Percentiles rank a stretch among this genome's conserved stretches.
phyloP scores from a whole-genome alignment of 108 stramenopile species.

The Nitzschia putrida region DNA sequence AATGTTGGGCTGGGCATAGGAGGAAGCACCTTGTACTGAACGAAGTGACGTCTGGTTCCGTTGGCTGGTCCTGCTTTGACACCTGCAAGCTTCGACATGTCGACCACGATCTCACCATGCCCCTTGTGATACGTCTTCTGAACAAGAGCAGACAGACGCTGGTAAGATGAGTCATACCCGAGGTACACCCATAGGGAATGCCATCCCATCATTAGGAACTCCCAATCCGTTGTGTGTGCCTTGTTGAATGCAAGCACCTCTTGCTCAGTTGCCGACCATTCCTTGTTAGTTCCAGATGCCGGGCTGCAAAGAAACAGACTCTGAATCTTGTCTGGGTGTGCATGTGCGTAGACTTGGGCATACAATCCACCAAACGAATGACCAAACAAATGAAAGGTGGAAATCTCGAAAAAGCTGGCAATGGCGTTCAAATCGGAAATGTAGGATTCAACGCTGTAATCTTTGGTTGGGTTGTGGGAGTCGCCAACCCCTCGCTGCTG shows the following conservation, averaged over 20 bases:
- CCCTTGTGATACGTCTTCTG: not conserved
- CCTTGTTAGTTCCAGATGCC: not conserved
- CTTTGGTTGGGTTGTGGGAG: not conserved
- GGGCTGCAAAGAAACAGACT: not conserved
- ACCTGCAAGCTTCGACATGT: not conserved
- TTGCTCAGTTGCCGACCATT: not conserved
- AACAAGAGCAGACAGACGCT: not conserved
- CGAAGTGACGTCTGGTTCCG: not conserved
- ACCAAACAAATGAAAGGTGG: not conserved
- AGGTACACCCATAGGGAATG: not conserved
- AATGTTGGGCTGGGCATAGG: not conserved
- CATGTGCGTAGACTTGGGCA: not conserved
- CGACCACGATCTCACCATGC: not conserved
- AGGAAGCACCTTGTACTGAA: not conserved
- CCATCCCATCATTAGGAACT: not conserved
- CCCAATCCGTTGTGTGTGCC: not conserved
- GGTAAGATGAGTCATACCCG: not conserved
- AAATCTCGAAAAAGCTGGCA: not conserved
- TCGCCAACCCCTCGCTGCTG: not conserved
- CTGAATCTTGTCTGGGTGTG: not conserved
- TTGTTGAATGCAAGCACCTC: not conserved
- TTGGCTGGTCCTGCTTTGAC: not conserved
- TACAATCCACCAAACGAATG: not conserved
- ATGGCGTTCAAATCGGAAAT: constrained; percentile 1
- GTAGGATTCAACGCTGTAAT: not conserved